A percentile compares a stretch with the other conserved stretches of the same genome.
Conservation (phyloP, 805 yeast species). For the Saccharomyces eubayanus region DNA sequence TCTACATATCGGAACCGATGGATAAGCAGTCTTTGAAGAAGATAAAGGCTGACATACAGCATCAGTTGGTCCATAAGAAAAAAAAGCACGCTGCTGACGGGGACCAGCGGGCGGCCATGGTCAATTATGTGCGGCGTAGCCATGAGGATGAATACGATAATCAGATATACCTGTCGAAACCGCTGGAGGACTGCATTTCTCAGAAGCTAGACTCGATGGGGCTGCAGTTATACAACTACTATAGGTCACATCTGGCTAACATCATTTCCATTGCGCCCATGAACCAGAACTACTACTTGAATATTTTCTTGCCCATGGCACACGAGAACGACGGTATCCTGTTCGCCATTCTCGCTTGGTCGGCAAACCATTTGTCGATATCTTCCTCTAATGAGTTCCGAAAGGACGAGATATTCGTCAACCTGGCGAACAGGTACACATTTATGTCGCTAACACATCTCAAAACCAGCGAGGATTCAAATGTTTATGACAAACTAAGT, state of each 20-base stretch:
- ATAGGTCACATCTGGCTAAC: slow-evolving; percentile 40
- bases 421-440: slow-evolving; percentile 18
- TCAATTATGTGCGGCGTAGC: not conserved
- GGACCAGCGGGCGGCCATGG: not conserved
- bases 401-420: slow-evolving; percentile 10
- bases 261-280: slow-evolving; percentile 42
- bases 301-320: slow-evolving; percentile 48
- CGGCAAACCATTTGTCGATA: slow-evolving; percentile 27
- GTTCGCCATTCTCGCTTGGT: slow-evolving; percentile 53
- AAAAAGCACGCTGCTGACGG: not conserved
- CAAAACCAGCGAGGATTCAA: slow-evolving; percentile 3
- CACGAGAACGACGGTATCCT: slow-evolving; percentile 40
- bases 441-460: slow-evolving; percentile 12
- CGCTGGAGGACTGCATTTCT: slow-evolving; percentile 17
- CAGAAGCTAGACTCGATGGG: slow-evolving; percentile 37
- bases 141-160: slow-evolving; percentile 3
- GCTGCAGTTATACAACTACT: slow-evolving; percentile 40
- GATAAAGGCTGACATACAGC: slow-evolving; percentile 16
- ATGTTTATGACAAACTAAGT: not conserved
- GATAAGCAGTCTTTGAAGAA: slow-evolving; percentile 20
- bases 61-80: slow-evolving; percentile 11
- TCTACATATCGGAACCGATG: slow-evolving; percentile 51
- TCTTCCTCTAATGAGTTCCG: slow-evolving; percentile 5
- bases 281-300: slow-evolving; percentile 43
- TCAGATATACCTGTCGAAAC: slow-evolving; percentile 10